These are phyloP conservation scores for Brasenia schreberi DNA, from an alignment of 164 flowering plant genomes.

Conservation along the genomic window DNA sequence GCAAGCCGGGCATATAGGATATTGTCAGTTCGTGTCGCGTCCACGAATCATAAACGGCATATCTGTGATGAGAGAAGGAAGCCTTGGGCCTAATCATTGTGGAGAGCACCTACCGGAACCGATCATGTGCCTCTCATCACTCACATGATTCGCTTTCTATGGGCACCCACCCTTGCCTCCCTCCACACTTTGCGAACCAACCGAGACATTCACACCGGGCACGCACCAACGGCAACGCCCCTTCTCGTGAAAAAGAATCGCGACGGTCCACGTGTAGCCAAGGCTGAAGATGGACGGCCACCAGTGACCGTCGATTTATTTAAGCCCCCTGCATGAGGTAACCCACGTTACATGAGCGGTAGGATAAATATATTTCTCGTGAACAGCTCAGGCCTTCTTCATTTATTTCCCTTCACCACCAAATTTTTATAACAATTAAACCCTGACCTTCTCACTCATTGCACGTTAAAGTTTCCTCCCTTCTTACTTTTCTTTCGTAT, in stretches of 20 bases:
- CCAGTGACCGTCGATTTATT: background rate
- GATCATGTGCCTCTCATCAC: background rate
- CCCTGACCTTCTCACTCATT: constrained; percentile 12
- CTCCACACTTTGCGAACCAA: no score
- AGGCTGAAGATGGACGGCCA: background rate
- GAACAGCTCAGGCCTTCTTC: background rate
- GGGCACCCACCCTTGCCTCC: background rate
- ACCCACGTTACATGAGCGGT: constrained; percentile 3
- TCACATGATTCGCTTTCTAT: background rate
- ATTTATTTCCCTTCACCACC: background rate
- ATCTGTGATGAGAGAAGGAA: background rate
- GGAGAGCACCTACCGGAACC: background rate
- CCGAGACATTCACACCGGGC: background rate
- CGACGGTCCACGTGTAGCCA: background rate
- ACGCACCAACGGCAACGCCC: background rate
- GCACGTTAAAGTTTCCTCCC: constrained; percentile 17
- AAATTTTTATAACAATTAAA: background rate
- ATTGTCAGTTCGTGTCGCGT: no score
- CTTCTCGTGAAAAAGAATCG: background rate
- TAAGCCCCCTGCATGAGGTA: background rate
- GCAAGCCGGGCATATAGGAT: no score
- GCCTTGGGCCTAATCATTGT: background rate
- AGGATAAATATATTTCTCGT: constrained; percentile 10
- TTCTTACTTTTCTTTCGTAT: background rate
- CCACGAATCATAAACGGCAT: no score